Percentiles rank a stretch among this genome's conserved stretches.
These are phyloP conservation scores for Bryum argenteum DNA, from an alignment of 225 moss, liverwort and hornwort species.

Conservation along the genomic window DNA sequence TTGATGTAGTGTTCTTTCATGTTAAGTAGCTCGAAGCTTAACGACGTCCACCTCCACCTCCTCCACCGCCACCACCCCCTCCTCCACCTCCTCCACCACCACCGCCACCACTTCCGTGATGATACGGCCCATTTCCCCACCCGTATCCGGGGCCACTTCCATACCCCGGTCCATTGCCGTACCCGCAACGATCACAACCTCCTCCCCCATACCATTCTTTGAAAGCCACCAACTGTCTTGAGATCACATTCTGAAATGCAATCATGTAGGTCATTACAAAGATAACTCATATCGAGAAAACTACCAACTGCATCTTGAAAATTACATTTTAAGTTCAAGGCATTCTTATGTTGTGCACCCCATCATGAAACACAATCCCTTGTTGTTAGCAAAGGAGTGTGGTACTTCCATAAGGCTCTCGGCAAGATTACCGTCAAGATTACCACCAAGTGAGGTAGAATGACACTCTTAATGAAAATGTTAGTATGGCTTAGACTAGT, in stretches of 20 bases:
- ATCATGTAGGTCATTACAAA: background rate
- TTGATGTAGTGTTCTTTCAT: background rate
- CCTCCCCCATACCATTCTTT: constrained; percentile 27
- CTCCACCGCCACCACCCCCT: background rate
- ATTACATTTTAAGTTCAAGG: too few species aligned
- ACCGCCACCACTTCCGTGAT: constrained; percentile 5
- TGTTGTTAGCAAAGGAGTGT: too few species aligned
- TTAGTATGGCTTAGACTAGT: too few species aligned
- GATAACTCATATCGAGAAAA: background rate
- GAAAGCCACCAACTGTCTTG: constrained; percentile 20
- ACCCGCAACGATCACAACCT: constrained; percentile 24
- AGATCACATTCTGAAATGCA: constrained; percentile 14
- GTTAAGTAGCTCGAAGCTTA: background rate
- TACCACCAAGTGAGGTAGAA: too few species aligned
- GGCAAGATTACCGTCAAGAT: too few species aligned
- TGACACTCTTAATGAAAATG: too few species aligned
- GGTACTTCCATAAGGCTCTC: too few species aligned
- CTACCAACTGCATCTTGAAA: too few species aligned
- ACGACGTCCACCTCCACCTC: constrained; percentile 20
- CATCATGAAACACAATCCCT: too few species aligned
- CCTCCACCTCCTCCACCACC: constrained; percentile 1
- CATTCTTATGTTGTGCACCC: too few species aligned
- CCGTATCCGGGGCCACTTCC: background rate
- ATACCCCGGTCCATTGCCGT: constrained; percentile 11
- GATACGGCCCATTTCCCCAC: constrained; percentile 23